Base-by-base conservation (phyloP, 2,329 filamentous ascomycete species). In the Cladosporium halotolerans region DNA sequence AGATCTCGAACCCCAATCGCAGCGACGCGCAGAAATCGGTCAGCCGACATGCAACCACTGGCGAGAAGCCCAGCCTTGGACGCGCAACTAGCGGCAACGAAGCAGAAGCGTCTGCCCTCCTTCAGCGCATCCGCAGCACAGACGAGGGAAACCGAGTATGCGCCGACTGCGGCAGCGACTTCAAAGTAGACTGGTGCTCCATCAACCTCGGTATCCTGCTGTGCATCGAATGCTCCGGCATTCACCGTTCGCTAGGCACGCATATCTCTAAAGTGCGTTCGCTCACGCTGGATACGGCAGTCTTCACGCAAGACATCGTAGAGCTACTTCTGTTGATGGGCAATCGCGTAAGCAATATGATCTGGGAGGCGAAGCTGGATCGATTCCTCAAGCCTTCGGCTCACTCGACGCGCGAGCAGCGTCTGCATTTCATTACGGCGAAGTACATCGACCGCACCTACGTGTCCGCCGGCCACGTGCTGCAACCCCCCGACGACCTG, bases 221-320 rank as follows among this genome's bases (percentile, higher is more conserved):
- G 16, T 99, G 93, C 73, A 96, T 96, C 67, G 92, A 99, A 70
- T 99, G 93, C 72, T 96, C 91, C 67, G 93, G 93, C 58, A 96
- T 99, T 57, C 93, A 99, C 71, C 84, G 93, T 40, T 97, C 92
- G 1, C 79, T 99, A 3, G 93, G 93, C 10, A 99, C 93, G 1
- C 93, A 99, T 70, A 96, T 99, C 66, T 96, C 90, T 70, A 99
- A 99, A 73, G 84, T 99, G 39, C 87, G 93, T 51, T 97, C 93
- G 10, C 79, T 99, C 40, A 99, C 93, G 0, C 79, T 99, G 40
- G 93, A 99, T 67, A 95, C 95, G 60, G 91, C 88, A 51, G 96
- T 91, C 0, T 99, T 99, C 69, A 97, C 93, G 3, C 86, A 88
- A 62, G 95, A 99, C 75, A 95, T 97, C 68, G 87, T 99, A 68